phyloP scores from a whole-genome alignment of 805 yeast species.

The Yarrowia phangngaensis region DNA sequence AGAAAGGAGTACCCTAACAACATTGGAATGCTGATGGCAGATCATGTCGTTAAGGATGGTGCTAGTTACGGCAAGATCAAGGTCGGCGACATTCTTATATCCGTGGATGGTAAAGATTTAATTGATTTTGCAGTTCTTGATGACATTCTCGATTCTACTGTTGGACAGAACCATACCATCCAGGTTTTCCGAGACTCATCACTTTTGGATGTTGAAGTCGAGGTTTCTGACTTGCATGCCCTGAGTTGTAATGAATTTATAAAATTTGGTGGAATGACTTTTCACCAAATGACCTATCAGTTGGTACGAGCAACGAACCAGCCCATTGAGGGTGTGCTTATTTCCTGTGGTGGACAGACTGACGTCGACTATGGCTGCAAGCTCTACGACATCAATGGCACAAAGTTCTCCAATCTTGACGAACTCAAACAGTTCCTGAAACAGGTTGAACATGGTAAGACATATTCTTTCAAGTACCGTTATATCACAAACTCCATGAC shows the following conservation, averaged over 20 bases:
- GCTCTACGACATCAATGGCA: constrained; percentile 30
- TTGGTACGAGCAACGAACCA: constrained; percentile 78
- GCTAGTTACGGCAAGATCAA: constrained; percentile 69
- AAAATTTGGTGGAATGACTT: constrained; percentile 80
- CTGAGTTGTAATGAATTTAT: constrained; percentile 80
- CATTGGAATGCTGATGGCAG: constrained; percentile 77
- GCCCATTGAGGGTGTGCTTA: constrained; percentile 75
- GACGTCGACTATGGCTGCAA: constrained; percentile 58
- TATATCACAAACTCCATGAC: not conserved
- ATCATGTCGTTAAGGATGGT: constrained; percentile 74
- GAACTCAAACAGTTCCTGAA: constrained; percentile 1
- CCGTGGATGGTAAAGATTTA: constrained; percentile 64
- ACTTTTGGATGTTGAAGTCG: constrained; percentile 48
- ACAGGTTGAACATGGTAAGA: not conserved
- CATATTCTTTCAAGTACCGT: constrained; percentile 7
- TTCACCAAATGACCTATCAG: constrained; percentile 82
- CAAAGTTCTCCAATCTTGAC: not conserved
- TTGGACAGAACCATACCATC: constrained; percentile 56
- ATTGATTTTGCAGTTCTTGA: constrained; percentile 74
- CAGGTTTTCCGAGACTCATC: constrained; percentile 72
- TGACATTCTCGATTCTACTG: constrained; percentile 66
- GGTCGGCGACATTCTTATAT: constrained; percentile 81
- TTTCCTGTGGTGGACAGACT: constrained; percentile 56
- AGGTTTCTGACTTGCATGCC: constrained; percentile 69
- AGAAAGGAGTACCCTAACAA: constrained; percentile 65